phyloP scores from a whole-genome alignment of 441 rosid species.

The Mallotus japonicus region DNA sequence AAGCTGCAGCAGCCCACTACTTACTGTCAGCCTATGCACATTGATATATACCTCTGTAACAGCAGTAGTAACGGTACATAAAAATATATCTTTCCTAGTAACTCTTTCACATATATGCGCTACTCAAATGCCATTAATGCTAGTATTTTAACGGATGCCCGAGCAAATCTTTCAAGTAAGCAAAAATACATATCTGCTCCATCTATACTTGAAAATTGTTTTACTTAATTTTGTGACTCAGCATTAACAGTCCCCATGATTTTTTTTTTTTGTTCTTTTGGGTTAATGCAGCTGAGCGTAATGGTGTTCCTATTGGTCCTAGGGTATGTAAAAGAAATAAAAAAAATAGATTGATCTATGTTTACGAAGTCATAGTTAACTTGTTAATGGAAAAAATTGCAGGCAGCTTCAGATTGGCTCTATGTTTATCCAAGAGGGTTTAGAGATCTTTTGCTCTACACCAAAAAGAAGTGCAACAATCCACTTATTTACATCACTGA shows the following conservation, averaged over 20 bases:
- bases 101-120: slow-evolving; percentile 17
- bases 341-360: background rate
- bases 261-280: background rate
- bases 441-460: slow-evolving; percentile 37
- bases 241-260: background rate
- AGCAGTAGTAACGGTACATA: too few species aligned
- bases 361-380: background rate
- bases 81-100: too few species aligned
- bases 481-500: slow-evolving; percentile 58
- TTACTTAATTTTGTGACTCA: background rate
- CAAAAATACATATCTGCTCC: background rate
- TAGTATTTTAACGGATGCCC: slow-evolving; percentile 38
- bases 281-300: slow-evolving; percentile 26
- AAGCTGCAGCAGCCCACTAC: too few species aligned
- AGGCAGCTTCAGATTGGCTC: slow-evolving; percentile 46
- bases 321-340: slow-evolving; percentile 2
- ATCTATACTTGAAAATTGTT: background rate
- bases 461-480: slow-evolving; percentile 37
- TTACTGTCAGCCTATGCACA: too few species aligned
- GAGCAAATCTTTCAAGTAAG: slow-evolving; percentile 31
- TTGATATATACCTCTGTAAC: too few species aligned
- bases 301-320: slow-evolving; percentile 35
- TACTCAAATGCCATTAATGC: slow-evolving; percentile 2
- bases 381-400: slow-evolving; percentile 4
- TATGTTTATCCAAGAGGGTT: slow-evolving; percentile 46